Percentiles rank a stretch among this genome's conserved stretches.
Conservation (phyloP, 257 asterid genomes). For the Mitragyna speciosa region DNA sequence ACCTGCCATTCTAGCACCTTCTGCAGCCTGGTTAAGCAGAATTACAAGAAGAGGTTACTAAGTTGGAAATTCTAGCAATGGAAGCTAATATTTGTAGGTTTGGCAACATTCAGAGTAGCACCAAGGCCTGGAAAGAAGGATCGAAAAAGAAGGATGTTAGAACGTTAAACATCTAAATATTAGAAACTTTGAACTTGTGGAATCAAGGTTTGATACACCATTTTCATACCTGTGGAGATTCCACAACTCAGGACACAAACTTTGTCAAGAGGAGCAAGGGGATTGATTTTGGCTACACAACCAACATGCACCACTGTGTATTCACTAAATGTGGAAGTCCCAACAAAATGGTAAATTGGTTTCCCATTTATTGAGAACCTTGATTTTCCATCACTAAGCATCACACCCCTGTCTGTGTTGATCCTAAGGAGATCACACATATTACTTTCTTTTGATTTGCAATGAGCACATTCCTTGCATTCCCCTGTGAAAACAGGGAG, state of each 20-base stretch:
- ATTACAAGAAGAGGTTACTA: background rate
- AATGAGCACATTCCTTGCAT: slow-evolving; percentile 18
- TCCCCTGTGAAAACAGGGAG: slow-evolving; percentile 30
- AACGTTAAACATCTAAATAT: background rate
- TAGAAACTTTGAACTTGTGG: background rate
- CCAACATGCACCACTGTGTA: slow-evolving; percentile 25
- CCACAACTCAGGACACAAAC: slow-evolving; percentile 27
- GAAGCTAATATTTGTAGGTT: slow-evolving; percentile 27
- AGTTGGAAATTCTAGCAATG: background rate
- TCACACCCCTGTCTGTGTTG: slow-evolving; percentile 29
- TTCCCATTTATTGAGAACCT: slow-evolving; percentile 24
- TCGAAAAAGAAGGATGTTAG: background rate
- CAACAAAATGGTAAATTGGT: slow-evolving; percentile 21
- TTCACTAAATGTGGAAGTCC: slow-evolving; percentile 29
- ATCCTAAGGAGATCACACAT: slow-evolving; percentile 28
- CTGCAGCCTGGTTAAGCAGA: slow-evolving; percentile 57
- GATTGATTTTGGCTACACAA: slow-evolving; percentile 25
- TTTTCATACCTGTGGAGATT: slow-evolving; percentile 21
- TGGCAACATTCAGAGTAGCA: slow-evolving; percentile 82
- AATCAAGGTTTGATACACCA: background rate
- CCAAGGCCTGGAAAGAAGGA: slow-evolving; percentile 55
- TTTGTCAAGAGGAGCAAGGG: slow-evolving; percentile 22
- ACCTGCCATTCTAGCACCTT: slow-evolving; percentile 81
- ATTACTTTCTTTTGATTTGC: slow-evolving; percentile 28
- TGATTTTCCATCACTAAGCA: slow-evolving; percentile 26